Evolutionary conservation across 441 rosid species (phyloP), one percentile per base, ranked within the genome.

Genomic region (Croton laevigatus): DNA sequence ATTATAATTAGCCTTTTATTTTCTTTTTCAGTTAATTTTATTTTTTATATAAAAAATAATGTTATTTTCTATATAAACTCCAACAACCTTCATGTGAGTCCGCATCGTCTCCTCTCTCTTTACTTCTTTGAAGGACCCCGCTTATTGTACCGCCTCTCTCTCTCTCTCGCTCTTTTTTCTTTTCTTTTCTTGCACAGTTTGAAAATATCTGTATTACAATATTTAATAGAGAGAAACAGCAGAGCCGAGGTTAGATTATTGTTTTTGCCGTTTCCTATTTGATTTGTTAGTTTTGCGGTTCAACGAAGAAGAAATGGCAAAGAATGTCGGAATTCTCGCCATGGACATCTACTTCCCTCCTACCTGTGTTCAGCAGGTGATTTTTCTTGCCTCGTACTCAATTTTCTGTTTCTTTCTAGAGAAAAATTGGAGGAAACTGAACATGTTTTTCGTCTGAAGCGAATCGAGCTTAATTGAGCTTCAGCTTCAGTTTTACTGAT

Each of bases 321-420:
- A 87, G 90, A 91, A 90, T 83, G 99, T 93, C 58, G 99, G 97
- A 71, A 86, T 93, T 75, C 86, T 91, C 59, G 98, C 98, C 67
- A 73, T 93, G 86, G 96, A 95, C 60, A 87, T 93, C 81, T 95
- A 93, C 76, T 95, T 93, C 82, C 99, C 99, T 82, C 97, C 97
- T n/a, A 85, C 94, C 71, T 95, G 89, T 78, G 85, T 93, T 81
- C 94, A 86, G 73, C 99, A 93, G 97, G 99, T 87, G 23, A 65
- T 51, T 32, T 17, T 0, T 52, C 32, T 49, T 46, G 20, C 34
- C 8, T 11, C 32, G 8, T 3, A 53, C 8, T 52, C 7, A 44
- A 49, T 27, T 69, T 23, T 44, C 40, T 61, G 69, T 57, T 76
- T 58, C 67, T 46, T 70, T 55, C 67, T 32, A 16, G 68, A 32